phyloP scores from a whole-genome alignment of 1,139 yeast species.

The Protomyces lactucae-debilis region DNA sequence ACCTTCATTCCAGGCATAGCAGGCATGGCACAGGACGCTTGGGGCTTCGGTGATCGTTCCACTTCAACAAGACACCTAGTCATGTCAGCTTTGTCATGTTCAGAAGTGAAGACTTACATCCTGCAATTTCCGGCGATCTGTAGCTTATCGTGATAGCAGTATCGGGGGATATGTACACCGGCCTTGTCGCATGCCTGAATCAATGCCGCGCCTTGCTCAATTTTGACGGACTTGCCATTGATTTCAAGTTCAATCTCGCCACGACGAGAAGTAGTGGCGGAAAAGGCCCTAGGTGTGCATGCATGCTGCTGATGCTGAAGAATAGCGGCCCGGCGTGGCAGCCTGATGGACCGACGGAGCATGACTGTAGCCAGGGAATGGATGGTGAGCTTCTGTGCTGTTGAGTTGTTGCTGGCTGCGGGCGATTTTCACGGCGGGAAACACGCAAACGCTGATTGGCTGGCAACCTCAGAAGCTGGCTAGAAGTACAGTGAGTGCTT shows the following conservation, averaged over 20 bases:
- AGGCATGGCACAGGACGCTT: conserved; percentile 89
- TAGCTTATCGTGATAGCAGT: conserved; percentile 86
- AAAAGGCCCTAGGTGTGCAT: conserved; percentile 34
- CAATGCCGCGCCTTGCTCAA: conserved; percentile 82
- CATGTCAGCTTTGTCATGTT: not conserved
- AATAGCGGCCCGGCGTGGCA: not conserved
- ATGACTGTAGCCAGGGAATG: not conserved
- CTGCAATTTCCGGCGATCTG: conserved; percentile 95
- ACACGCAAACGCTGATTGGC: not conserved
- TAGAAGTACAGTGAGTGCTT: not conserved
- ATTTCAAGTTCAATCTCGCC: conserved; percentile 71
- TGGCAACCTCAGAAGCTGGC: not conserved
- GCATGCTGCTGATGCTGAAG: not conserved
- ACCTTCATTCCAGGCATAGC: conserved; percentile 87
- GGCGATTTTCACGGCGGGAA: too few relatives aligned
- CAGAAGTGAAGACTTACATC: conserved; percentile 44
- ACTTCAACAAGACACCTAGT: conserved; percentile 69
- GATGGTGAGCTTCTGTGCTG: too few relatives aligned
- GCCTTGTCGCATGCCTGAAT: conserved; percentile 92
- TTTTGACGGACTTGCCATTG: conserved; percentile 70
- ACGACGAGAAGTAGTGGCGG: conserved; percentile 35
- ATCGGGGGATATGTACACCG: conserved; percentile 80
- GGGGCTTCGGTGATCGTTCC: conserved; percentile 83
- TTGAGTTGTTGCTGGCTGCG: too few relatives aligned
- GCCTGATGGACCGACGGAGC: not conserved